Percentiles rank a stretch among this genome's conserved stretches.
Conservation (phyloP, 345 rosid species). For the Dovyalis caffra region DNA sequence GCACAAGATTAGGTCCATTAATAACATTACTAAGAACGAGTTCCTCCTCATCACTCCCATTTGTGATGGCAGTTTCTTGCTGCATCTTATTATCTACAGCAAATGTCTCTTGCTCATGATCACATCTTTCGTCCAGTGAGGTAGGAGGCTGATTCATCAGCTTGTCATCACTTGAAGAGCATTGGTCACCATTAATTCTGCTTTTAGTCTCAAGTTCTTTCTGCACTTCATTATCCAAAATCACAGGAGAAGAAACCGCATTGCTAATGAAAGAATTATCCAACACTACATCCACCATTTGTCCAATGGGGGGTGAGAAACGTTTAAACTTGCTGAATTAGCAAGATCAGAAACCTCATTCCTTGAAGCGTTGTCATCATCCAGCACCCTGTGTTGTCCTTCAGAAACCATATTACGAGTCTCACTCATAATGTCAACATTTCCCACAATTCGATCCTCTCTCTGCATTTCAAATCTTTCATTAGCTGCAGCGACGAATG, state of each 20-base stretch:
- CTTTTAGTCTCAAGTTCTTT: conserved; percentile 26
- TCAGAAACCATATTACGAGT: conserved; percentile 22
- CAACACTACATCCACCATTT: conserved; percentile 13
- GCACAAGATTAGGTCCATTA: neutral
- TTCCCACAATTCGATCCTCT: conserved; percentile 8
- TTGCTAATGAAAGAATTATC: conserved; percentile 24
- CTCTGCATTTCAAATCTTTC: conserved; percentile 11
- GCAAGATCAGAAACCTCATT: conserved; percentile 11
- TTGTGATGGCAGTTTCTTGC: conserved; percentile 7
- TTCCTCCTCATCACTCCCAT: conserved; percentile 5
- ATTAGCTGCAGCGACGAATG: neutral
- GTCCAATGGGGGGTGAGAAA: conserved; percentile 11
- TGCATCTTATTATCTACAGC: conserved; percentile 13
- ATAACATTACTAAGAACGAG: neutral
- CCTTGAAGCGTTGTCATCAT: conserved; percentile 8
- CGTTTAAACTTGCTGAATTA: conserved; percentile 3
- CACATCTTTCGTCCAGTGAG: conserved; percentile 3
- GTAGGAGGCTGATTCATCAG: conserved; percentile 6
- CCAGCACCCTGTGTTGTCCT: conserved; percentile 4
- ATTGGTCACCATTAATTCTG: conserved; percentile 11
- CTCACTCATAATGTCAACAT: neutral
- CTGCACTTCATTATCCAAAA: conserved; percentile 25
- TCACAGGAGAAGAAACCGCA: conserved; percentile 23
- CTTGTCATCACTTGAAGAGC: conserved; percentile 4
- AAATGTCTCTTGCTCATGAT: neutral